Evolutionary conservation across 805 yeast genomes (phyloP), one percentile per base, ranked within the genome.

Genomic region (Scheffersomyces ergatensis): DNA sequence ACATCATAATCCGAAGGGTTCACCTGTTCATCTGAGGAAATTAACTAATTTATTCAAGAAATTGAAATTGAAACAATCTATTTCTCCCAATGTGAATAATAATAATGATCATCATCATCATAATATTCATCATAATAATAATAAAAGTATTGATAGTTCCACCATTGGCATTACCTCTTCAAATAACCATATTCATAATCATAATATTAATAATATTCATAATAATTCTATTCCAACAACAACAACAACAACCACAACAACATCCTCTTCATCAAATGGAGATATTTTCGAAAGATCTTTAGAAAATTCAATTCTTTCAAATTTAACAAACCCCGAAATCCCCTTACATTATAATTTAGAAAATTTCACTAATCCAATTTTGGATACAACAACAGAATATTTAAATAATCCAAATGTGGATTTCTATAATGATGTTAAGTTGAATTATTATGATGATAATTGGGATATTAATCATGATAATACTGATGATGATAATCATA

Each of bases 311-410:
- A 11, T n/a, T 15, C 16, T 26, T 11, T 20, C 42, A 9, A 27
- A 31, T 16, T 33, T 35, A 21, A 38, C 29, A 3, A 46, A 46
- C 24, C 40, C 45, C 3, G 48, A 44, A 30, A 42, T 42, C 13
- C 63, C 64, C 8, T 36, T 47, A 6, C 65, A 57, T 39, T 58
- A 50, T 44, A 56, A 49, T 35, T 49, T 52, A 9, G 67, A 63
- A 34, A 60, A 63, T 40, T 63, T 40, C 37, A 50, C 55, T 12
- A 56, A 57, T 14, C 69, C 69, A 7, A 57, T 58, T 9, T 45
- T 63, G 34, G 67, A 62, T 44, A 46, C 57, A 31, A 57, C 67
- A 16, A 49, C 67, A 0, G 66, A 63, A 40, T 54, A 62, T 21
- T 39, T 62, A 14, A 45, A 50, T 33, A 51, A 63, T 37, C 67